Conservation (phyloP, 257 asterid species). For the Oldenlandia corymbosa region DNA sequence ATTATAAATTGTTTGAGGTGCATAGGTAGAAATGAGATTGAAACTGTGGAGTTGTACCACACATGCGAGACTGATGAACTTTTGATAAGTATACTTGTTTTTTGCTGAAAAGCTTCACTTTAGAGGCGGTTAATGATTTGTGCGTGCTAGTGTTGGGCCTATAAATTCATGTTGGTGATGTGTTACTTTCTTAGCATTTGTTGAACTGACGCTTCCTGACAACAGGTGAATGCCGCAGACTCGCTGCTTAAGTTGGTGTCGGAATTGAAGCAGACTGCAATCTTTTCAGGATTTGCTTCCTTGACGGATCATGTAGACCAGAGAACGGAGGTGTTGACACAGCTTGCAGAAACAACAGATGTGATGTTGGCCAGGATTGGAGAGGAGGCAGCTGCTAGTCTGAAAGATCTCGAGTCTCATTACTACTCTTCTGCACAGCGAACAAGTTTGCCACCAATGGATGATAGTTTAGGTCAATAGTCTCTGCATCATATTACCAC, state of each 20-base stretch:
- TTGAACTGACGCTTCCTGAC: too few species aligned
- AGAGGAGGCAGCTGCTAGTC: conserved; percentile 78
- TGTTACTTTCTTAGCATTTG: not conserved
- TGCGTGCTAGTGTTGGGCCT: too few species aligned
- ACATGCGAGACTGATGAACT: not conserved
- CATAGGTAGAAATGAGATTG: not conserved
- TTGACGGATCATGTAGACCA: conserved; percentile 86
- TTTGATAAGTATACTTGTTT: too few species aligned
- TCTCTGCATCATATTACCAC: not conserved
- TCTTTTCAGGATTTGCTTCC: conserved; percentile 85
- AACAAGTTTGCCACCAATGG: conserved; percentile 14
- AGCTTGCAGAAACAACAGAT: conserved; percentile 57
- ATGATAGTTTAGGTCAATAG: not conserved
- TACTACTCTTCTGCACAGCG: conserved; percentile 63
- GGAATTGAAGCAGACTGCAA: conserved; percentile 82
- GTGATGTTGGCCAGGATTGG: conserved; percentile 49
- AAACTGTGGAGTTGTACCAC: not conserved
- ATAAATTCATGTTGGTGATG: too few species aligned
- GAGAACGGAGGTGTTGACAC: conserved; percentile 61
- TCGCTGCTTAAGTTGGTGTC: conserved; percentile 90
- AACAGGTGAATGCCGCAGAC: conserved; percentile 84
- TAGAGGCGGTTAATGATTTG: not conserved
- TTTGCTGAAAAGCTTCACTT: too few species aligned
- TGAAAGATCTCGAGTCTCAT: conserved; percentile 73
- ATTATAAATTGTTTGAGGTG: not conserved